Evolutionary conservation across 176 grass and related monocot species (phyloP), one percentile per base, ranked within the genome.

Genomic region (Themeda triandra): DNA sequence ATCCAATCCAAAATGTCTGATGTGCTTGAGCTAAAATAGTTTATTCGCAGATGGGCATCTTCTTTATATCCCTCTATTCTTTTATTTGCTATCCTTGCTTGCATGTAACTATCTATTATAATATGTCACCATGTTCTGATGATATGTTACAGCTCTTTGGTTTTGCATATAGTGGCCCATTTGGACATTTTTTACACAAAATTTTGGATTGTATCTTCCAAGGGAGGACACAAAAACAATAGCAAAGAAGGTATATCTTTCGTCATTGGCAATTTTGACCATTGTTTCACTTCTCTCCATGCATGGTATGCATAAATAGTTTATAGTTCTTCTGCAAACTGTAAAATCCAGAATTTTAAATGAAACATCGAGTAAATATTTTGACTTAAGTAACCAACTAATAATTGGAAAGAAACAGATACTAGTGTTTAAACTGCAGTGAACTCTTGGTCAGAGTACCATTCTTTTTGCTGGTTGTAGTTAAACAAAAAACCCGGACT

Each of bases 141-240:
- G 30, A 19, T 40, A 63, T 33, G 56, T 2, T 88, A 31, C 82
- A 98, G 95, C 73, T 98, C 71, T 92, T 95, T 76, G 95, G 92
- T 4, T 93, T 98, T 80, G 92, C 88, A 63, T 87, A 98, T 87
- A 89, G 39, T 9, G 92, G 95, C 32, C 91, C 95, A 51, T 93
- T 95, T 92, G 95, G 95, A 71, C 95, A 98, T 87, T 90, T 82
- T 45, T 40, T 90, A 31, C 87, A 98, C 63, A 98, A 93, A 82
- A 2, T 95, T 67, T 82, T 98, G 80, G 95, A 98, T 87, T 88
- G 75, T 63, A 88, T 98, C 42, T 98, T 98, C 79, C 88, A 91
- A 84, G 95, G 95, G 23, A 98, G 84, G 95, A 95, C 36, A 90
- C 83, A 29, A 95, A 91, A 85, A 98, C 95, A 21, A 73, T 95